Percentiles rank a stretch among this genome's conserved stretches.
Evolutionary conservation across 306 rosid species (phyloP).

Genomic region (Trifolium dubium): DNA sequence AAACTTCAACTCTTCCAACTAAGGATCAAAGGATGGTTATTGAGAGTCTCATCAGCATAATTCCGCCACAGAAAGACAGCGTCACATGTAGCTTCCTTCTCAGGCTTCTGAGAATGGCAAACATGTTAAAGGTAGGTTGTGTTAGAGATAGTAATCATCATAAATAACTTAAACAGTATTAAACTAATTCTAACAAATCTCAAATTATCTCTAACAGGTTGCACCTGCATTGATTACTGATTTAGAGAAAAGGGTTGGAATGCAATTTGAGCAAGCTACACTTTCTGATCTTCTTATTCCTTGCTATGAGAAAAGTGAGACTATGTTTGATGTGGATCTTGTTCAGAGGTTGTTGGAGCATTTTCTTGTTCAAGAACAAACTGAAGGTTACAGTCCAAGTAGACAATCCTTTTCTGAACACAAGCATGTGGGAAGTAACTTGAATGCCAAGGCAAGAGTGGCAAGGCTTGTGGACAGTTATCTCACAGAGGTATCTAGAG

Average conservation of each 20-base stretch:
- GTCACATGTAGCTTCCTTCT: conserved; percentile 94
- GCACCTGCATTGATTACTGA: conserved; percentile 89
- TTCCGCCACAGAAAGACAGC: conserved; percentile 92
- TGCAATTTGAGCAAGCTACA: conserved; percentile 97
- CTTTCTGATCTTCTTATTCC: conserved; percentile 82
- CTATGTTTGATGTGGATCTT: conserved; percentile 87
- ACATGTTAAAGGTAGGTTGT: conserved; percentile 60
- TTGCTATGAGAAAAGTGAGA: conserved; percentile 65
- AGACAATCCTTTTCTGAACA: conserved; percentile 60
- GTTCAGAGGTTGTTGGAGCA: conserved; percentile 93
- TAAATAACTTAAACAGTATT: not conserved
- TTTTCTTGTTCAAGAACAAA: conserved; percentile 93
- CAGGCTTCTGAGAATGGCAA: conserved; percentile 83
- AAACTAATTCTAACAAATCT: not conserved
- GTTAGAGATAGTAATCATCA: not conserved
- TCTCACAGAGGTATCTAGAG: conserved; percentile 93
- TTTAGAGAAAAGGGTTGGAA: conserved; percentile 92
- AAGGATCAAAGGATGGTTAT: conserved; percentile 87
- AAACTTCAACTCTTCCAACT: conserved; percentile 60
- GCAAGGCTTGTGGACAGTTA: conserved; percentile 96
- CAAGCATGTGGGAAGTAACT: conserved; percentile 51
- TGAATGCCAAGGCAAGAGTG: conserved; percentile 93
- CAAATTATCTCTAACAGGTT: conserved; percentile 39
- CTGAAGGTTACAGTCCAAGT: conserved; percentile 74
- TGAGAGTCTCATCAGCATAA: conserved; percentile 95